phyloP scores from a whole-genome alignment of 2,329 filamentous ascomycete genomes.

The Sordariomycetes sp. region DNA sequence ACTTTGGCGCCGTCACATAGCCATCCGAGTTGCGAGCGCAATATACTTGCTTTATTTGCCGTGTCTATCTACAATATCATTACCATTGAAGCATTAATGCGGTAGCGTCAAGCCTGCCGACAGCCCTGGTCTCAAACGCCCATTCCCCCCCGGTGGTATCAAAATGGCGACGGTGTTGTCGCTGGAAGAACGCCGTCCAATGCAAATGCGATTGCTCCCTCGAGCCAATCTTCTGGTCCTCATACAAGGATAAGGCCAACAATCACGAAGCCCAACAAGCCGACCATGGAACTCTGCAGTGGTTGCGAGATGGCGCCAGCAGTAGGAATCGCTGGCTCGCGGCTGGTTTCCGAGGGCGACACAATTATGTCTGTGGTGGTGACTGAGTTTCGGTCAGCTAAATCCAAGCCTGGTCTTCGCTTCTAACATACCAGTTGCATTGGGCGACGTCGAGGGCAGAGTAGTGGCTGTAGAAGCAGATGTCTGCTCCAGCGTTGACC shows the following conservation, averaged over 20 bases:
- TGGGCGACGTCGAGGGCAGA: too few relatives aligned
- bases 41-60: background rate
- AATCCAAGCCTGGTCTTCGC: too few relatives aligned
- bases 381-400: too few relatives aligned
- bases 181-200: background rate
- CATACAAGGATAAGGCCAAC: slow-evolving; percentile 24
- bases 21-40: too few relatives aligned
- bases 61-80: background rate
- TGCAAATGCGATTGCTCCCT: background rate
- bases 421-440: too few relatives aligned
- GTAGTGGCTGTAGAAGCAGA: too few relatives aligned
- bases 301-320: slow-evolving; percentile 21
- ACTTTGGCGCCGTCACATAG: too few relatives aligned
- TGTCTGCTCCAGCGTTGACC: too few relatives aligned
- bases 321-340: slow-evolving; percentile 14
- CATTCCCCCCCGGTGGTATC: background rate
- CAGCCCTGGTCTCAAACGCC: background rate
- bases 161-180: background rate
- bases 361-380: slow-evolving; percentile 1
- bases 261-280: slow-evolving; percentile 25
- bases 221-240: background rate
- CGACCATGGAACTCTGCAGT: slow-evolving; percentile 22
- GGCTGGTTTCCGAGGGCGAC: slow-evolving; percentile 15
- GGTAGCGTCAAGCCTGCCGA: background rate
- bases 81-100: background rate